phyloP scores from a whole-genome alignment of 495 filamentous ascomycete species.

The Niebla homalea region DNA sequence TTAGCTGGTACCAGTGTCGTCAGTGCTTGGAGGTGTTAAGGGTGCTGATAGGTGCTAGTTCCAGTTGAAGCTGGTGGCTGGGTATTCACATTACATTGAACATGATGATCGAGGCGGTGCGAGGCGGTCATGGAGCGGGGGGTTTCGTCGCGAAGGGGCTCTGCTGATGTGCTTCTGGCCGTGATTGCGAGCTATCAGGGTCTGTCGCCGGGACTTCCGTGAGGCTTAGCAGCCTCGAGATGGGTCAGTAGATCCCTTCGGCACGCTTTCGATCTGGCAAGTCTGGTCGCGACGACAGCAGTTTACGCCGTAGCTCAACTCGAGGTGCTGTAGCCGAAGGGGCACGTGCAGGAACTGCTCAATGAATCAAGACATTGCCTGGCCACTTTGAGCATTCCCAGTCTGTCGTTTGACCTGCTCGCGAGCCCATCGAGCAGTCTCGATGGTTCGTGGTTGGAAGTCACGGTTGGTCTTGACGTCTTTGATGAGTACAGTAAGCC shows the following conservation, averaged over 20 bases:
- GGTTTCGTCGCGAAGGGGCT: constrained; percentile 2
- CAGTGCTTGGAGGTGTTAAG: background rate
- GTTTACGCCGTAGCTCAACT: background rate
- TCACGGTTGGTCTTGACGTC: constrained; percentile 78
- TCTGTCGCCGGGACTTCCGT: constrained; percentile 8
- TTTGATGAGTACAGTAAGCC: constrained; percentile 75
- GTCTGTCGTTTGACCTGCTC: constrained; percentile 94
- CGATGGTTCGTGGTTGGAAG: constrained; percentile 67
- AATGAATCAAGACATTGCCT: constrained; percentile 11
- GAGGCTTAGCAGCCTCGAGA: constrained; percentile 3
- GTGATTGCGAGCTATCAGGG: constrained; percentile 11
- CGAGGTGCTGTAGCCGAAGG: background rate
- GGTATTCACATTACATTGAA: background rate
- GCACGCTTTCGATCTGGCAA: background rate
- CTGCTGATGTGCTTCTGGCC: constrained; percentile 8
- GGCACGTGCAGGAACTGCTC: background rate
- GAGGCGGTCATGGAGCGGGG: background rate
- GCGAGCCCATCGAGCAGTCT: constrained; percentile 92
- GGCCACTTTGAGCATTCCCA: constrained; percentile 19
- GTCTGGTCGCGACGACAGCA: background rate
- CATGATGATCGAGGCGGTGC: background rate
- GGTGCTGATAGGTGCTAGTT: background rate
- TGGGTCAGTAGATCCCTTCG: background rate
- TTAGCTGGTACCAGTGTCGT: background rate
- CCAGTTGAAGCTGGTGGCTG: background rate